phyloP scores from a whole-genome alignment of 1,284 basidiomycete species.

The Puccinia triticina region DNA sequence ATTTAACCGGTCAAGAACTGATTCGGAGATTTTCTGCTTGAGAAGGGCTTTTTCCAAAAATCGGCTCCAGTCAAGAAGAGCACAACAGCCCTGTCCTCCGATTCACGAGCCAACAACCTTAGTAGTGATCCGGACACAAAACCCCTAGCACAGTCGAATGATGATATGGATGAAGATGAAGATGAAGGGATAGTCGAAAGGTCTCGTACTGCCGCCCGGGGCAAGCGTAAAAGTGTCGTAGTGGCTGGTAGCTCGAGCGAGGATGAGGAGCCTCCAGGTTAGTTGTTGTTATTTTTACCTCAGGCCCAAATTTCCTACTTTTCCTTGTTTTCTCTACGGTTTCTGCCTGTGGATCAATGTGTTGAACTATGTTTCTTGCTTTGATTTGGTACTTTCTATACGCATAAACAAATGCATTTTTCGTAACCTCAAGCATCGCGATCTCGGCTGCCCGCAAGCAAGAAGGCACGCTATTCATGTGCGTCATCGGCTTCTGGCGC shows the following conservation, averaged over 20 bases:
- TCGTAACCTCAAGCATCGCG: not conserved
- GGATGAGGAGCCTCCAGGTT: slow-evolving; percentile 7
- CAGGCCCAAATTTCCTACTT: too few species aligned
- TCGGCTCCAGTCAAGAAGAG: slow-evolving; percentile 2
- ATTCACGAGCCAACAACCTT: not conserved
- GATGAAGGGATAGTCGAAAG: not conserved
- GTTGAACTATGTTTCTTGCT: not conserved
- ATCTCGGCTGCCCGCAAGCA: slow-evolving; percentile 29
- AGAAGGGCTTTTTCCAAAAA: slow-evolving; percentile 35
- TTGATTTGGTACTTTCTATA: not conserved
- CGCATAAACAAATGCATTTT: not conserved
- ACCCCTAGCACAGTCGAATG: not conserved
- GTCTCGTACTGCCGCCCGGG: not conserved
- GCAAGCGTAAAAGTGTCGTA: slow-evolving; percentile 13
- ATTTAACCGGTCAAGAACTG: not conserved
- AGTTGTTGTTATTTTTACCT: not conserved
- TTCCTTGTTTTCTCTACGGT: too few species aligned
- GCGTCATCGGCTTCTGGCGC: slow-evolving; percentile 40
- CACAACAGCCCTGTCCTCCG: not conserved
- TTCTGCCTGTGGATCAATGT: too few species aligned
- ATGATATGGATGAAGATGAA: not conserved
- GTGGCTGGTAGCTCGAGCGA: slow-evolving; percentile 35
- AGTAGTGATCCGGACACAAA: slow-evolving; percentile 10
- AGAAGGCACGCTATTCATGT: slow-evolving; percentile 45
- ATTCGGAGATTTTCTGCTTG: not conserved